Percentiles rank a stretch among this genome's conserved stretches.
Conservation (phyloP, 106 monocot species). For the Phalaenopsis equestris region DNA sequence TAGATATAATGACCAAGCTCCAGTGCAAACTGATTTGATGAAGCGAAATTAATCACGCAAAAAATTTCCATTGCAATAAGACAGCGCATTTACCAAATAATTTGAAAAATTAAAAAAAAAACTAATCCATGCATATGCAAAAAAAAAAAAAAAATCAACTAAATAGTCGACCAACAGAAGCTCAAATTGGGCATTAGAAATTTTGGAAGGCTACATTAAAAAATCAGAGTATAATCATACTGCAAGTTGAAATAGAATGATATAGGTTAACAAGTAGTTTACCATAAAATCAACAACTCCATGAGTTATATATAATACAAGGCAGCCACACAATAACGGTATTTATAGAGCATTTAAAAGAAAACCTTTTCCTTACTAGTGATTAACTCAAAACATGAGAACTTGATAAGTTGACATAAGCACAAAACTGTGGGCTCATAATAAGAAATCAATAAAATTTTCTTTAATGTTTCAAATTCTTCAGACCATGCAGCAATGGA, state of each 20-base stretch:
- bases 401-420: background rate
- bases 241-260: background rate
- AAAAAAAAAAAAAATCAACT: background rate
- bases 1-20: conserved; percentile 93
- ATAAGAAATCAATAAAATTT: background rate
- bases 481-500: background rate
- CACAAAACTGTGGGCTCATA: background rate
- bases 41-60: background rate
- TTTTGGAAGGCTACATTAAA: background rate
- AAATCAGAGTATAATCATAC: background rate
- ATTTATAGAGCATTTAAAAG: too few species aligned
- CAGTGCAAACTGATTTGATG: conserved; percentile 65
- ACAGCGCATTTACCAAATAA: background rate
- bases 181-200: background rate
- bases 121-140: background rate
- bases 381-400: too few species aligned
- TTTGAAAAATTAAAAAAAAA: background rate
- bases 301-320: too few species aligned
- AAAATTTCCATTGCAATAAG: background rate
- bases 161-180: background rate
- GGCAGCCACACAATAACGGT: too few species aligned
- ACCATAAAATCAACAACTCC: background rate
- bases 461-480: background rate
- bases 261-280: background rate
- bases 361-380: too few species aligned